phyloP scores from a whole-genome alignment of 2,329 filamentous ascomycete species.

The Scedosporium dehoogii region DNA sequence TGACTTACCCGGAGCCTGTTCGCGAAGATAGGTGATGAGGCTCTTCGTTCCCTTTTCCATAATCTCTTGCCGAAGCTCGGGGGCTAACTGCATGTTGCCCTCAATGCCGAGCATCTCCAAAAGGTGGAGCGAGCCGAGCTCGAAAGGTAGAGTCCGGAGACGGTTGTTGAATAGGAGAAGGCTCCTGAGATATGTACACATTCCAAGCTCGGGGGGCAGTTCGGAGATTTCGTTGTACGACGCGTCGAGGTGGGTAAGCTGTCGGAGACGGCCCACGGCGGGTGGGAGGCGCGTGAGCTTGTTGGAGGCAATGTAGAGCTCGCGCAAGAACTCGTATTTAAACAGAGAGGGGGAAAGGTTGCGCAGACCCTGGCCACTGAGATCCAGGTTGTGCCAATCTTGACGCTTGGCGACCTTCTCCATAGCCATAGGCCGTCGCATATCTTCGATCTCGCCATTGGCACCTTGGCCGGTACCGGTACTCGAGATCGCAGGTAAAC shows the following conservation, averaged over 20 bases:
- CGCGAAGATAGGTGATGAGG: conserved; percentile 72
- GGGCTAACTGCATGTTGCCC: conserved; percentile 69
- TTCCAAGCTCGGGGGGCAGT: conserved; percentile 84
- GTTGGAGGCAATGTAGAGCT: conserved; percentile 91
- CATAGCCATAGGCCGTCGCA: conserved; percentile 53
- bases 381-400: conserved; percentile 87
- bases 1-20: conserved; percentile 70
- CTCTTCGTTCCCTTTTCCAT: conserved; percentile 81
- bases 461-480: conserved; percentile 31
- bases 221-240: conserved; percentile 79
- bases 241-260: conserved; percentile 73
- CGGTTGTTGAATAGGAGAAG: conserved; percentile 86
- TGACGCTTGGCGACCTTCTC: conserved; percentile 60
- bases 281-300: conserved; percentile 72
- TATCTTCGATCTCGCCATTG: conserved; percentile 46
- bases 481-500: conserved; percentile 37
- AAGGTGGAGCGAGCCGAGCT: conserved; percentile 81
- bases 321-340: conserved; percentile 78
- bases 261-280: conserved; percentile 71
- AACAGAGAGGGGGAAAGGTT: conserved; percentile 74
- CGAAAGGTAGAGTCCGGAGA: conserved; percentile 69
- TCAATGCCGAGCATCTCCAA: conserved; percentile 86
- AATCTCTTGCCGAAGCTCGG: conserved; percentile 68
- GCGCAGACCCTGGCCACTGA: conserved; percentile 90
- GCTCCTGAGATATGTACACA: conserved; percentile 86